Base-by-base conservation (phyloP, 495 filamentous ascomycete species). In the Trichoderma parareesei region DNA sequence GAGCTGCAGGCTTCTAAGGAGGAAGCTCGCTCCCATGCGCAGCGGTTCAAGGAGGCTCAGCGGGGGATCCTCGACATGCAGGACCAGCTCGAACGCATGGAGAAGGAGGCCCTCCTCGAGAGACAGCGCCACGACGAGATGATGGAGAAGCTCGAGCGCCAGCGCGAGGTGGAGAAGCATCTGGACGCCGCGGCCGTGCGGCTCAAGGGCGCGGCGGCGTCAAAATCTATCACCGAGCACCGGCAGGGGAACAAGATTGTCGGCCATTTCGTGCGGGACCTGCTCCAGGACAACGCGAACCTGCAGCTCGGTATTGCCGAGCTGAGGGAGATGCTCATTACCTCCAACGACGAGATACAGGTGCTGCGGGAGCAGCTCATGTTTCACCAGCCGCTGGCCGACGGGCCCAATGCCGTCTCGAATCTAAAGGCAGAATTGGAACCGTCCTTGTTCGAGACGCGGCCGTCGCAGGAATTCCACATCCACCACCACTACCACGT, bases 401-500 rank as follows among this genome's bases (percentile, higher is more conserved):
- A 65, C 1, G 74, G 77, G 6, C 63, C 46, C n/a, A 73, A 70
- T 60, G 64, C 77, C 65, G 64, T 79, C 64, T 77, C 84, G 9
- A 87, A 84, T 5, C 72, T 95, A 46, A 82, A 84, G 59, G 83
- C 88, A 66, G 92, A 97, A 71, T 78, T 96, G 33, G 82, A 82
- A 33, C 73, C 78, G 46, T 69, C 67, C 27, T 35, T 67, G 16
- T 71, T 79, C 49, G 42, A 37, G 13, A 66, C 71, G 35, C 75
- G 81, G 43, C 71, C 85, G 3, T 85, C 87, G 11, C 88, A 91
- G 69, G 89, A 90, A 69, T 76, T 96, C 44, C 93, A 97, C 70
- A 88, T 97, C 48, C 92, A 97, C 70, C 92, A 96, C 67, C 93
- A 97, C 71, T 95, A 96, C 68, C 91, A 96, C 67, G 82, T 88